phyloP scores from a whole-genome alignment of 169 alveolate species.

The Cryptosporidium sp. region DNA sequence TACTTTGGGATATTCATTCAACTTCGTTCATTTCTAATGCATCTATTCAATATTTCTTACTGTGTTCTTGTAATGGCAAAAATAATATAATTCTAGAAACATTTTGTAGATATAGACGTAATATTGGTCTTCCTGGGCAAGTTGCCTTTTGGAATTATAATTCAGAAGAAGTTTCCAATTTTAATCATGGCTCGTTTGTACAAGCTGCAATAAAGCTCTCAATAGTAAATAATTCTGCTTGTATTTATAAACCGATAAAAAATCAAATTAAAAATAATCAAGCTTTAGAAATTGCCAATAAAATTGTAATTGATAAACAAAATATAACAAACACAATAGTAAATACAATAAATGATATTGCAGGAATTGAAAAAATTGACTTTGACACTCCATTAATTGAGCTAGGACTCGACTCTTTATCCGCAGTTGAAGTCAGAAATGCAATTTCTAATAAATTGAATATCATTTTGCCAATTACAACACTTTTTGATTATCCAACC shows the following conservation, averaged over 20 bases:
- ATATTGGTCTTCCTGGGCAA: constrained; percentile 66
- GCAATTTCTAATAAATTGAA: constrained; percentile 13
- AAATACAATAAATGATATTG: constrained; percentile 25
- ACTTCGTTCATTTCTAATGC: constrained; percentile 27
- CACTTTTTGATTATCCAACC: constrained; percentile 66
- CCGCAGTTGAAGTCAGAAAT: constrained; percentile 71
- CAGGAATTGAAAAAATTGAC: constrained; percentile 28
- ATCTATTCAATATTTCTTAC: constrained; percentile 40
- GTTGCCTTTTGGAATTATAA: constrained; percentile 61
- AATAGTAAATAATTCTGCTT: constrained; percentile 38
- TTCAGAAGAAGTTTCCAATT: background rate
- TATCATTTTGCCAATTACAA: constrained; percentile 21
- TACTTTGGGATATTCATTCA: constrained; percentile 55
- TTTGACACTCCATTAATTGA: constrained; percentile 12
- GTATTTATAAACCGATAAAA: background rate
- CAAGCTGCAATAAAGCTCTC: constrained; percentile 46
- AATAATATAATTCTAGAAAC: constrained; percentile 55
- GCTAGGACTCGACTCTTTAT: constrained; percentile 55
- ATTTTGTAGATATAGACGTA: constrained; percentile 53
- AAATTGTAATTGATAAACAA: background rate
- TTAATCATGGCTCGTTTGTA: constrained; percentile 61
- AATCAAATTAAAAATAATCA: background rate
- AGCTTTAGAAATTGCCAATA: background rate
- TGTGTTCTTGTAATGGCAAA: constrained; percentile 10
- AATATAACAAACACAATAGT: constrained; percentile 1